Conservation (phyloP, 2,329 filamentous ascomycete genomes). For the Passalora sequoiae region DNA sequence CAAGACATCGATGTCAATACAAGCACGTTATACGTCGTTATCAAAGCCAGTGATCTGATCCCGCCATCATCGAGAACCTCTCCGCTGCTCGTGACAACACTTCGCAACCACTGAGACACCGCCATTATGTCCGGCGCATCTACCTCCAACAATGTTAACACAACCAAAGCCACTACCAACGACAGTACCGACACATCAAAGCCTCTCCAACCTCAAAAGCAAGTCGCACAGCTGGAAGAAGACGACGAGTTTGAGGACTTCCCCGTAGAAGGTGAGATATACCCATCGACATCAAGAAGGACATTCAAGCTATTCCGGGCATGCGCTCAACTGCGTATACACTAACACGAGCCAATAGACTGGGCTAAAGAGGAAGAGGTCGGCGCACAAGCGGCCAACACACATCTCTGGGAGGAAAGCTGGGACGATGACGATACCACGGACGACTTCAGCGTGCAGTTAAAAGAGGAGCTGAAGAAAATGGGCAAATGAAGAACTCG, state of each 20-base stretch:
- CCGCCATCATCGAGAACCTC: no score
- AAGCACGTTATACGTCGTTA: no score
- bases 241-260: constrained; percentile 99
- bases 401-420: constrained; percentile 97
- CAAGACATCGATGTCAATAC: no score
- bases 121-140: constrained; percentile 45
- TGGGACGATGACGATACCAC: constrained; percentile 98
- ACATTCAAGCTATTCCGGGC: neutral
- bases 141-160: constrained; percentile 35
- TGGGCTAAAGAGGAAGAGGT: constrained; percentile 87
- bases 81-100: no score
- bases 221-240: constrained; percentile 72
- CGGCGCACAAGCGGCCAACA: constrained; percentile 53
- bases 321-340: neutral
- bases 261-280: constrained; percentile 73
- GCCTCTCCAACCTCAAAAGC: constrained; percentile 56
- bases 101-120: no score
- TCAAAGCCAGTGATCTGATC: no score
- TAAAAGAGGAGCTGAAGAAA: constrained; percentile 94
- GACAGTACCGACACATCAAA: constrained; percentile 38
- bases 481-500: constrained; percentile 60
- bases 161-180: constrained; percentile 40
- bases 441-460: constrained; percentile 91
- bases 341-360: constrained; percentile 52
- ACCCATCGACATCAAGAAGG: neutral